Percentiles rank a stretch among this genome's conserved stretches.
Evolutionary conservation across 2,329 filamentous ascomycete species (phyloP).

Genomic region (Cyclaneusma minus): DNA sequence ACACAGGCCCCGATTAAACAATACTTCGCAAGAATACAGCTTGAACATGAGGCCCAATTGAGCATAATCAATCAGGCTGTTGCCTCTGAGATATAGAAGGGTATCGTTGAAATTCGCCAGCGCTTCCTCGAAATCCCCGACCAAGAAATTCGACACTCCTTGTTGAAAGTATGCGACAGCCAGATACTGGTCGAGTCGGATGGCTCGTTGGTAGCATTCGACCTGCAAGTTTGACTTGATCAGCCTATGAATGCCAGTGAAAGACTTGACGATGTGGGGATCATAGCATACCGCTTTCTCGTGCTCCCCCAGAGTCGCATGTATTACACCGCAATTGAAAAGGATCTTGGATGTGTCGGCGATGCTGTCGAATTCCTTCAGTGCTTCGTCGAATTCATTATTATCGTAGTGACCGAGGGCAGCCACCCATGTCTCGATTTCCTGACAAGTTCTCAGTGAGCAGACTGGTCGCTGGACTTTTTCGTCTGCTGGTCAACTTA

Average conservation of each 20-base stretch:
- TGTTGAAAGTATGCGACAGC: constrained; percentile 98
- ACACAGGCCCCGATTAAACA: constrained; percentile 94
- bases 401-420: constrained; percentile 88
- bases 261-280: constrained; percentile 2
- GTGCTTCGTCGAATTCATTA: constrained; percentile 86
- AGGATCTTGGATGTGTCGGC: constrained; percentile 94
- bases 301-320: constrained; percentile 91
- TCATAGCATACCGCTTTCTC: constrained; percentile 64
- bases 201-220: constrained; percentile 84
- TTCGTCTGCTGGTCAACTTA: constrained; percentile 12
- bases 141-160: constrained; percentile 92
- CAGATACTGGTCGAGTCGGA: constrained; percentile 83
- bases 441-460: too few species aligned
- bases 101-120: constrained; percentile 98
- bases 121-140: constrained; percentile 94
- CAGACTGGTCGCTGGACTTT: too few species aligned
- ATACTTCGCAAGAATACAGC: constrained; percentile 89
- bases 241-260: constrained; percentile 4
- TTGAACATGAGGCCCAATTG: constrained; percentile 93
- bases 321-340: constrained; percentile 96
- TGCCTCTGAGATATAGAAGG: constrained; percentile 81
- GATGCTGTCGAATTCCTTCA: constrained; percentile 73
- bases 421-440: constrained; percentile 97
- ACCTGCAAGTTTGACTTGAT: constrained; percentile 40
- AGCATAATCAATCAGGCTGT: constrained; percentile 95